These are phyloP conservation scores for Aspergillus ibericus DNA, from an alignment of 2,329 filamentous ascomycete genomes.

Conservation along the genomic window DNA sequence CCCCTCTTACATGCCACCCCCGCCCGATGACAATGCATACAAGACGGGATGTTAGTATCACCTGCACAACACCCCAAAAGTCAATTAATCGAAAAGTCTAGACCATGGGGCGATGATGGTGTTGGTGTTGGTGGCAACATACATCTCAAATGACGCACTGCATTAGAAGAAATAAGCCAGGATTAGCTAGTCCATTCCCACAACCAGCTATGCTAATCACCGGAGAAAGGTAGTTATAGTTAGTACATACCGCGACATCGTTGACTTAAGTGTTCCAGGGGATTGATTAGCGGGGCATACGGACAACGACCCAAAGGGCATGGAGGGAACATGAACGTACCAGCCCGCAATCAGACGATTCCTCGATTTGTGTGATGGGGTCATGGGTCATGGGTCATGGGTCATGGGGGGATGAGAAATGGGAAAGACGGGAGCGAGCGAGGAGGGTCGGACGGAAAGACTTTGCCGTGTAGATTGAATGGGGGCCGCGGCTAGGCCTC, in stretches of 20 bases:
- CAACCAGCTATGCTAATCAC: too few species aligned
- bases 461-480: slow-evolving; percentile 16
- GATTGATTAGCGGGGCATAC: neutral
- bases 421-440: neutral
- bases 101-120: too few species aligned
- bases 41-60: slow-evolving; percentile 16
- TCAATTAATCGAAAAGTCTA: too few species aligned
- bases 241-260: slow-evolving; percentile 28
- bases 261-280: slow-evolving; percentile 20
- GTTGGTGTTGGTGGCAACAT: neutral
- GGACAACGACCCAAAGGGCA: neutral
- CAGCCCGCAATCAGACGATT: slow-evolving; percentile 23
- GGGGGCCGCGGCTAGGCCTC: neutral
- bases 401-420: slow-evolving; percentile 5
- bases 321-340: slow-evolving; percentile 13
- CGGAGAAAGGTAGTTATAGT: too few species aligned
- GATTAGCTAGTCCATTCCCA: too few species aligned
- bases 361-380: slow-evolving; percentile 13
- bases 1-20: slow-evolving; percentile 19
- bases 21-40: slow-evolving; percentile 19
- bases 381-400: too few species aligned
- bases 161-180: too few species aligned
- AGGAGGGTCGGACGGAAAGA: slow-evolving; percentile 16
- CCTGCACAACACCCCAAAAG: slow-evolving; percentile 9
- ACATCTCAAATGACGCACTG: slow-evolving; percentile 29